A percentile compares a stretch with the other conserved stretches of the same genome.
Conservation (phyloP, 2,329 filamentous ascomycete genomes). For the Penicillium sp. region DNA sequence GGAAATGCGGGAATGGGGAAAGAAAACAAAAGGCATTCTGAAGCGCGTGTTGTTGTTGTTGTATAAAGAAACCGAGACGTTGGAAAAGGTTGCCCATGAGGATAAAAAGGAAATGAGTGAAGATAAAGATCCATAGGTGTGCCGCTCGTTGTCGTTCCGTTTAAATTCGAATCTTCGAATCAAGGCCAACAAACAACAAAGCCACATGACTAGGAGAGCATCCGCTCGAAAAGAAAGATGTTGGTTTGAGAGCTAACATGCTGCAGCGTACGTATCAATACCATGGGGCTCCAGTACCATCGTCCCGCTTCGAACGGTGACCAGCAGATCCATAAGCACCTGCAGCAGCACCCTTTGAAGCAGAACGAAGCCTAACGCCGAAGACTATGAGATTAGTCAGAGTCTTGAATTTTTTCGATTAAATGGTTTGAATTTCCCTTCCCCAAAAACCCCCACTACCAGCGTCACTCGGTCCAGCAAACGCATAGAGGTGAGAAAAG, state of each 20-base stretch:
- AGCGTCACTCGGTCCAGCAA: constrained; percentile 72
- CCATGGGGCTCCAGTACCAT: constrained; percentile 48
- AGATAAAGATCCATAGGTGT: constrained; percentile 30
- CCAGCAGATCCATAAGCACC: constrained; percentile 43
- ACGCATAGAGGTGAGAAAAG: constrained; percentile 63
- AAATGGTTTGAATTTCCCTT: constrained; percentile 32
- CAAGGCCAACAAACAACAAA: constrained; percentile 17
- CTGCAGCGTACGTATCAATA: constrained; percentile 35
- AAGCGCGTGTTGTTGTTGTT: constrained; percentile 26
- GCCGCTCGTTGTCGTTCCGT: constrained; percentile 26
- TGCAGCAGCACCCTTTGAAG: constrained; percentile 65
- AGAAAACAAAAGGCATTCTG: constrained; percentile 25
- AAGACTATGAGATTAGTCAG: constrained; percentile 78
- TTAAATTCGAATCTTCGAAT: constrained; percentile 24
- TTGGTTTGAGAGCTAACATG: constrained; percentile 22
- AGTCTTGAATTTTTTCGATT: constrained; percentile 61
- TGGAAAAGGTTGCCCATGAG: constrained; percentile 16
- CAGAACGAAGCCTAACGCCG: constrained; percentile 82
- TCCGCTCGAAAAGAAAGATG: constrained; percentile 7
- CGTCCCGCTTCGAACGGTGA: constrained; percentile 52
- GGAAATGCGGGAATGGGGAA: constrained; percentile 22
- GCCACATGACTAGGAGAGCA: constrained; percentile 16
- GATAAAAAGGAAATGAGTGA: constrained; percentile 21
- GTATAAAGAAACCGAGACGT: constrained; percentile 21
- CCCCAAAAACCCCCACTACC: constrained; percentile 56